These are phyloP conservation scores for Aspergillus saccharolyticus DNA, from an alignment of 495 filamentous ascomycete species.

Conservation along the genomic window DNA sequence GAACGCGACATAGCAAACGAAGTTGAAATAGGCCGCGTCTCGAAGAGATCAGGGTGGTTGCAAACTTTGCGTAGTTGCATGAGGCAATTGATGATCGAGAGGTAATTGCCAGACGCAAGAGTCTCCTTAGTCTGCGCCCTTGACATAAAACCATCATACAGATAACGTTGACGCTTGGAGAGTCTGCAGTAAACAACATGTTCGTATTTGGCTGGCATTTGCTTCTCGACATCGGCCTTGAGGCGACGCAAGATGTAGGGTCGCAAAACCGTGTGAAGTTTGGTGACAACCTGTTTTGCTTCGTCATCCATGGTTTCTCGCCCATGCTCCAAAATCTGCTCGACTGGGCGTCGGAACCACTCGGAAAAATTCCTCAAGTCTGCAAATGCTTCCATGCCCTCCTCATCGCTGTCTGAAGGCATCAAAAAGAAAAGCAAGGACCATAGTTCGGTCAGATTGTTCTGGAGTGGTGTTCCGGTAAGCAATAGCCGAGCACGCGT, in stretches of 20 bases:
- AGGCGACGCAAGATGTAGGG: constrained; percentile 89
- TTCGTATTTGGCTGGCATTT: constrained; percentile 98
- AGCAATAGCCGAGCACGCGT: constrained; percentile 82
- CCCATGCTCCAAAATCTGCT: constrained; percentile 92
- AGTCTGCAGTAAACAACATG: constrained; percentile 92
- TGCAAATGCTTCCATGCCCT: constrained; percentile 78
- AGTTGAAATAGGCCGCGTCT: constrained; percentile 95
- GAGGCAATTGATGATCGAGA: constrained; percentile 96
- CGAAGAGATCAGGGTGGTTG: constrained; percentile 97
- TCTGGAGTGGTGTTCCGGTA: constrained; percentile 94
- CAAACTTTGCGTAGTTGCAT: constrained; percentile 98
- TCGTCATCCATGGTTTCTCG: constrained; percentile 91
- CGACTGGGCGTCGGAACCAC: constrained; percentile 87
- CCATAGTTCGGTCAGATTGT: constrained; percentile 96
- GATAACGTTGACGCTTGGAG: constrained; percentile 86
- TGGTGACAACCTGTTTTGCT: constrained; percentile 77
- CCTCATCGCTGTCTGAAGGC: constrained; percentile 69
- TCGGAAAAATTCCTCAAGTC: constrained; percentile 87
- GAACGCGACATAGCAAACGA: constrained; percentile 91
- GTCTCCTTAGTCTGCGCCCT: constrained; percentile 84
- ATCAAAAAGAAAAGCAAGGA: constrained; percentile 94
- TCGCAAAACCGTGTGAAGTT: constrained; percentile 87
- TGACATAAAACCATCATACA: constrained; percentile 98
- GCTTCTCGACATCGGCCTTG: constrained; percentile 98
- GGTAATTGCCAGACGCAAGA: constrained; percentile 89